Percentiles rank a stretch among this genome's conserved stretches.
These are phyloP conservation scores for Vitis labrusca DNA, from an alignment of 164 flowering plant species.

Conservation along the genomic window DNA sequence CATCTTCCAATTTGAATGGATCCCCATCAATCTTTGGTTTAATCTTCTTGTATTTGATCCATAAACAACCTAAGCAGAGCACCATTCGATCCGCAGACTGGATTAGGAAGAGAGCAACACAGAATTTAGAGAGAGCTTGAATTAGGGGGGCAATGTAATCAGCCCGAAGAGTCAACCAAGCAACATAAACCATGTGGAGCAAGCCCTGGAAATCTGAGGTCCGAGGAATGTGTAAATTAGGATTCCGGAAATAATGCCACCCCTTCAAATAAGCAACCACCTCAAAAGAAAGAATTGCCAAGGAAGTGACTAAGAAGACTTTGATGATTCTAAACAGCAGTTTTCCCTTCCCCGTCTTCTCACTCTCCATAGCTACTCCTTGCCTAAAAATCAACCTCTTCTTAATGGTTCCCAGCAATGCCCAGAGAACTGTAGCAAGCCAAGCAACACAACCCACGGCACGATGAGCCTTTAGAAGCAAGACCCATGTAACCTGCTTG, in stretches of 20 bases:
- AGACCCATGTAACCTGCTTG: conserved; percentile 79
- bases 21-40: conserved; percentile 53
- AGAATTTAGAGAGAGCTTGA: conserved; percentile 59
- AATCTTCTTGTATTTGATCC: conserved; percentile 76
- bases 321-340: conserved; percentile 48
- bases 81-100: conserved; percentile 74
- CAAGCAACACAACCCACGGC: conserved; percentile 75
- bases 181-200: conserved; percentile 50
- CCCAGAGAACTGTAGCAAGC: conserved; percentile 61
- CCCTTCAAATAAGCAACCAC: conserved; percentile 66
- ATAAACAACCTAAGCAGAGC: conserved; percentile 74
- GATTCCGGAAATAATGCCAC: conserved; percentile 62
- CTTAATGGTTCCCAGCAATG: conserved; percentile 61
- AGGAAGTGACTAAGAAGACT: conserved; percentile 44
- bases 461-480: conserved; percentile 71
- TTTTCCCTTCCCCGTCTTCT: conserved; percentile 47
- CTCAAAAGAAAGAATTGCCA: conserved; percentile 58
- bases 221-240: conserved; percentile 54
- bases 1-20: conserved; percentile 51
- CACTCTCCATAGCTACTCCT: conserved; percentile 53
- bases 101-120: conserved; percentile 71
- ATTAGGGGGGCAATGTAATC: conserved; percentile 75
- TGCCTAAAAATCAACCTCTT: conserved; percentile 54
- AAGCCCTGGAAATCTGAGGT: conserved; percentile 59
- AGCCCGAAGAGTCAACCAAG: conserved; percentile 66